Conservation (phyloP, 148 eudicot genomes). For the Rhododendron mucronatum region DNA sequence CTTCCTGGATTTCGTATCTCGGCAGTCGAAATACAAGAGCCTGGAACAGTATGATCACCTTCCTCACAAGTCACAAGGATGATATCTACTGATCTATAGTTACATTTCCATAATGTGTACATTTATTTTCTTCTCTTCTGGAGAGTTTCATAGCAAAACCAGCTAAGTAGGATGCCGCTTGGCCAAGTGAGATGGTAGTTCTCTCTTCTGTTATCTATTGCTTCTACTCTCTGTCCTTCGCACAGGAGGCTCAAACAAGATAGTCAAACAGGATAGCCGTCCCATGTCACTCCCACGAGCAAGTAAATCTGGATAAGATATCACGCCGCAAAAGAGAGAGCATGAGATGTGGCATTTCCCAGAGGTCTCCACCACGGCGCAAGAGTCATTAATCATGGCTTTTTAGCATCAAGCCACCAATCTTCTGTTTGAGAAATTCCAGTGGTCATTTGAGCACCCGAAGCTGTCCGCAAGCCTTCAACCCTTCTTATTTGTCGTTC, state of each 20-base stretch:
- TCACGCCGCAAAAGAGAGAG: background rate
- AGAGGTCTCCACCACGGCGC: background rate
- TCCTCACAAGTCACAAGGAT: background rate
- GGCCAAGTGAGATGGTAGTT: background rate
- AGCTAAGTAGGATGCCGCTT: background rate
- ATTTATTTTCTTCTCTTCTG: background rate
- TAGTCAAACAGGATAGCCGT: background rate
- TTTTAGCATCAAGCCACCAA: background rate
- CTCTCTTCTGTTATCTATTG: background rate
- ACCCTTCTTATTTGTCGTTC: background rate
- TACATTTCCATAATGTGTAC: background rate
- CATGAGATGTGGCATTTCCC: background rate
- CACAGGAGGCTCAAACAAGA: background rate
- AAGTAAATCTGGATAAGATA: background rate
- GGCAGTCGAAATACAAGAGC: conserved; percentile 1
- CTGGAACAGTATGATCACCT: background rate
- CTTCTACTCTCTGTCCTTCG: background rate
- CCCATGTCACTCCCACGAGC: background rate
- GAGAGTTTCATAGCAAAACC: background rate
- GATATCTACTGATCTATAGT: background rate
- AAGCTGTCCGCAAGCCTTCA: background rate
- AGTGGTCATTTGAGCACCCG: background rate
- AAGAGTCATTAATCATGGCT: background rate
- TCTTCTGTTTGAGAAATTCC: background rate
- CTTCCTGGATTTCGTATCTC: background rate